phyloP scores from a whole-genome alignment of 176 grass and related monocot genomes.

The Coix lacrymajobi region DNA sequence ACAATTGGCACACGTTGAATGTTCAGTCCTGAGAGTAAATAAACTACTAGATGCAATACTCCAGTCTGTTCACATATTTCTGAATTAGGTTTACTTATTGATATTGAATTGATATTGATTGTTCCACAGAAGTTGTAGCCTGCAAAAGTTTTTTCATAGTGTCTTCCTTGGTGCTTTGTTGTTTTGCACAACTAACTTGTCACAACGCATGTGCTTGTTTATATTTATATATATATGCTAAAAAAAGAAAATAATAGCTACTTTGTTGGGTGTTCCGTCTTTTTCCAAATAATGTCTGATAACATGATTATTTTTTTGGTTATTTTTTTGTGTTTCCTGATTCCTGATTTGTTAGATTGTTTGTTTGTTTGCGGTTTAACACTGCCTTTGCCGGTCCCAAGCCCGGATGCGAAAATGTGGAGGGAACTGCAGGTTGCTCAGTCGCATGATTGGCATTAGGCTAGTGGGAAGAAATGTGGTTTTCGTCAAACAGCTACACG shows the following conservation, averaged over 20 bases:
- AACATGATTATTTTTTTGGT: background rate
- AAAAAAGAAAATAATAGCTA: background rate
- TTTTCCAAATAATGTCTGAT: background rate
- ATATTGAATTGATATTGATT: background rate
- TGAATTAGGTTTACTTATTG: too few relatives aligned
- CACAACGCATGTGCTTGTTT: background rate
- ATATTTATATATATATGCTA: background rate
- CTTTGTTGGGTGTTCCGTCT: background rate
- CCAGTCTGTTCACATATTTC: background rate
- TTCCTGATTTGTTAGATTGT: background rate
- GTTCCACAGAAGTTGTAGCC: too few relatives aligned
- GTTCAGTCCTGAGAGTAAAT: background rate
- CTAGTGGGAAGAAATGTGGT: background rate
- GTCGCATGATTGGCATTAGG: background rate
- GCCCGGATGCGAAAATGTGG: constrained; percentile 65
- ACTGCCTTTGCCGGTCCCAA: constrained; percentile 65
- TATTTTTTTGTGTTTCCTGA: background rate
- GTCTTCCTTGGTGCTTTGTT: background rate
- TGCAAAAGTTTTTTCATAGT: background rate
- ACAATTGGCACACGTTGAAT: background rate
- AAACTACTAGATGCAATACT: background rate
- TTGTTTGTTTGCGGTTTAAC: constrained; percentile 33
- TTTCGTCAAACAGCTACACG: background rate
- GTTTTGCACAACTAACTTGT: background rate
- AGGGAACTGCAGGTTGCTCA: constrained; percentile 24